Evolutionary conservation across 2,329 filamentous ascomycete species (phyloP).

Genomic region (Phyllosticta citribraziliensis): DNA sequence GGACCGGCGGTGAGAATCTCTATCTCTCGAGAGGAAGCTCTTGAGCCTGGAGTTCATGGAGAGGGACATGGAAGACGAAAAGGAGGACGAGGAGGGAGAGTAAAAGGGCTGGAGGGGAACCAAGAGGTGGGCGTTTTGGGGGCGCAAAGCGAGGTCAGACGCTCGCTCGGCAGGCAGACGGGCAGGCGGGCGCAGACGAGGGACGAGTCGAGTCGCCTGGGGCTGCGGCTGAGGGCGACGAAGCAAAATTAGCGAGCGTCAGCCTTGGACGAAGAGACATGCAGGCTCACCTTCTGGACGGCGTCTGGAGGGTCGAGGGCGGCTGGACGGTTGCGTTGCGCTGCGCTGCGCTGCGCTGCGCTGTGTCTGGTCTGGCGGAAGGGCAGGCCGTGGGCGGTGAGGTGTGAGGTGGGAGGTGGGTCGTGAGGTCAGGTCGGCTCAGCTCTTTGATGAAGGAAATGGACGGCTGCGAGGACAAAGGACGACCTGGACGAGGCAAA

Average conservation of each 20-base stretch:
- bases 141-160: background rate
- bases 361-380: background rate
- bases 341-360: slow-evolving; percentile 1
- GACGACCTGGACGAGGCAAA: background rate
- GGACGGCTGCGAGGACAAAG: too few relatives aligned
- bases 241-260: slow-evolving; percentile 9
- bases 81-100: slow-evolving; percentile 15
- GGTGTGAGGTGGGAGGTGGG: background rate
- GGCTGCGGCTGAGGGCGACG: slow-evolving; percentile 10
- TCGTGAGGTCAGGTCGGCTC: too few relatives aligned
- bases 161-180: slow-evolving; percentile 7
- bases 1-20: slow-evolving; percentile 68
- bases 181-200: background rate
- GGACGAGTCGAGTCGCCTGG: background rate
- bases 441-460: too few relatives aligned
- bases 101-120: background rate
- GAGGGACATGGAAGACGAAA: slow-evolving; percentile 20
- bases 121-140: slow-evolving; percentile 4
- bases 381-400: background rate
- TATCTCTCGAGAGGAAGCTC: slow-evolving; percentile 48
- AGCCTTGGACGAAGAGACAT: slow-evolving; percentile 3
- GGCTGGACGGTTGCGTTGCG: background rate
- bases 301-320: background rate
- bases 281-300: background rate
- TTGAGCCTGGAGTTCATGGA: slow-evolving; percentile 59